Percentiles rank a stretch among this genome's conserved stretches.
Evolutionary conservation across 805 yeast genomes (phyloP).

Genomic region (Spathaspora hagerdaliae): DNA sequence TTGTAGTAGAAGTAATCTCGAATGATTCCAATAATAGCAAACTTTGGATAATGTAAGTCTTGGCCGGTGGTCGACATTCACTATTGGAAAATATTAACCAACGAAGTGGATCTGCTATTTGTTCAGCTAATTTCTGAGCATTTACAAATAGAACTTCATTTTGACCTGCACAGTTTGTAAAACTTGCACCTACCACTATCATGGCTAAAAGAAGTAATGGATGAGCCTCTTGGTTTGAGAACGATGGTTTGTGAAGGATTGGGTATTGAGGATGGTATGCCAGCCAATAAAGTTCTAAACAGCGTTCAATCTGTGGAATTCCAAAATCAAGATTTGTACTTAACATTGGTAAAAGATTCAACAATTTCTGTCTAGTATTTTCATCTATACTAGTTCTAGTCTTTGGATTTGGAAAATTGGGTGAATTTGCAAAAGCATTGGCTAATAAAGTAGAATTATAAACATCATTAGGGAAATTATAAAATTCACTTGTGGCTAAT

Average conservation of each 20-base stretch:
- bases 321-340: constrained; percentile 13
- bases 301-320: constrained; percentile 12
- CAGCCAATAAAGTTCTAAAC: constrained; percentile 46
- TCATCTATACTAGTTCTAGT: constrained; percentile 13
- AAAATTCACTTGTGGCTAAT: constrained; percentile 1
- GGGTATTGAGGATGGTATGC: constrained; percentile 56
- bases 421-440: constrained; percentile 15
- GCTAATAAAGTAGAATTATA: constrained; percentile 16
- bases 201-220: constrained; percentile 49
- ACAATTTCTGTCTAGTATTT: constrained; percentile 8
- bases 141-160: constrained; percentile 9
- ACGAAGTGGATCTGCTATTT: constrained; percentile 56
- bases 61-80: constrained; percentile 71
- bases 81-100: constrained; percentile 64
- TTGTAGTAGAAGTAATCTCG: constrained; percentile 63
- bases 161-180: constrained; percentile 20
- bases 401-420: constrained; percentile 16
- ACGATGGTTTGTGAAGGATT: constrained; percentile 56
- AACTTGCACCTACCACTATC: constrained; percentile 53
- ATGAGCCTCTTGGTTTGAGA: constrained; percentile 42
- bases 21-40: constrained; percentile 64
- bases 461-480: constrained; percentile 10
- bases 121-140: constrained; percentile 36
- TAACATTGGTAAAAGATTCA: constrained; percentile 13
- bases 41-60: constrained; percentile 69